A percentile compares a stretch with the other conserved stretches of the same genome.
Conservation (phyloP, 2,329 filamentous ascomycete genomes). For the Phialocephala sp. region DNA sequence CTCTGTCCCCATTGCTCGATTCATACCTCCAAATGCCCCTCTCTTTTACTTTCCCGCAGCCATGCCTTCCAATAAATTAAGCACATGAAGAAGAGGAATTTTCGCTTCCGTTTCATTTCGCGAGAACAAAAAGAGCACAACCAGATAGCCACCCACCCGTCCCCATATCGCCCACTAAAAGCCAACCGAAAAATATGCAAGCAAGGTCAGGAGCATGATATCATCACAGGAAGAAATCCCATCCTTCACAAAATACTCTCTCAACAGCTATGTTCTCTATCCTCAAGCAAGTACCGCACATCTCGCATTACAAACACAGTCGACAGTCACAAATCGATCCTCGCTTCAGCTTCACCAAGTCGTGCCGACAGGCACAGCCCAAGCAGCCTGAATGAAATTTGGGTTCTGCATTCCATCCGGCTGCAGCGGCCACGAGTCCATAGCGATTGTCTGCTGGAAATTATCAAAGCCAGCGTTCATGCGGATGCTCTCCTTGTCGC, state of each 20-base stretch:
- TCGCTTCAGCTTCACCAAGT: slow-evolving; percentile 9
- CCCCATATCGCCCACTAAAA: background rate
- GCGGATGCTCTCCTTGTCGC: slow-evolving; percentile 26
- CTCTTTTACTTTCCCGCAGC: background rate
- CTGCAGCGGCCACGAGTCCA: slow-evolving; percentile 11
- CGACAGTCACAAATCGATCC: background rate
- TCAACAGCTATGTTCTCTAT: background rate
- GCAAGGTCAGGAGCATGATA: background rate
- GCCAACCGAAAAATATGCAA: background rate
- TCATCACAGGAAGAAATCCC: background rate
- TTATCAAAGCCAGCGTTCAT: slow-evolving; percentile 33
- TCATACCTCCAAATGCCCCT: background rate
- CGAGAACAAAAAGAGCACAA: background rate
- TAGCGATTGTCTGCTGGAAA: slow-evolving; percentile 24
- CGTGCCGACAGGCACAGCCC: slow-evolving; percentile 2
- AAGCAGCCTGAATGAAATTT: slow-evolving; percentile 21
- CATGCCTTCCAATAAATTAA: background rate
- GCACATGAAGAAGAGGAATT: background rate
- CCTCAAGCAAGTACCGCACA: background rate
- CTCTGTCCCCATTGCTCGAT: background rate
- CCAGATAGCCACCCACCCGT: background rate
- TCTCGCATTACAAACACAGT: background rate
- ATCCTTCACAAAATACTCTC: background rate
- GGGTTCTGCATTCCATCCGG: background rate
- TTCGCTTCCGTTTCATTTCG: background rate